phyloP scores from a whole-genome alignment of 768 basidiomycete species.

The Leucocoprinus birnbaumii region DNA sequence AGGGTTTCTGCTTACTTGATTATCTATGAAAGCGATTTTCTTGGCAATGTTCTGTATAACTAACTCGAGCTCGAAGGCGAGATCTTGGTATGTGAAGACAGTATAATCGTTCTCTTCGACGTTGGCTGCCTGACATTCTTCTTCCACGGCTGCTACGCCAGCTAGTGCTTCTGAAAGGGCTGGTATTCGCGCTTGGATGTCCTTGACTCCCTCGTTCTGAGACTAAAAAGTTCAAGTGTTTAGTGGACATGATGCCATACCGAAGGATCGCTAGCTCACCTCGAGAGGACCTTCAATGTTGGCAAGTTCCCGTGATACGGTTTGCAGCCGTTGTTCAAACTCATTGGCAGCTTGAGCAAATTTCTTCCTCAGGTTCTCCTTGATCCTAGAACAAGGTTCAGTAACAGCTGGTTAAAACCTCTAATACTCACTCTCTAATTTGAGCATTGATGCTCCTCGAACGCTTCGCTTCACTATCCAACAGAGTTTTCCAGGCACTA shows the following conservation, averaged over 20 bases:
- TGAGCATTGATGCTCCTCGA: slow-evolving; percentile 85
- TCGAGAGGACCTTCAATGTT: slow-evolving; percentile 76
- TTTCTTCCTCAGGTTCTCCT: slow-evolving; percentile 71
- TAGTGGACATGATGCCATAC: background rate
- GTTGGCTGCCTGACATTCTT: slow-evolving; percentile 80
- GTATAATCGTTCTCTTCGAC: slow-evolving; percentile 98
- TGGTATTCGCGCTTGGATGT: slow-evolving; percentile 68
- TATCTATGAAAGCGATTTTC: slow-evolving; percentile 95
- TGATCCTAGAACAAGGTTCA: slow-evolving; percentile 55
- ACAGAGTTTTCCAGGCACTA: slow-evolving; percentile 66
- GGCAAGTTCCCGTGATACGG: slow-evolving; percentile 69
- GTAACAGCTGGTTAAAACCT: background rate
- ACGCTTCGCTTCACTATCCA: slow-evolving; percentile 71
- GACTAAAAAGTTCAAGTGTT: slow-evolving; percentile 35
- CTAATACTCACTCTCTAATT: slow-evolving; percentile 70
- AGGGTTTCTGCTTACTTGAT: slow-evolving; percentile 61
- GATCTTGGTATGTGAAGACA: slow-evolving; percentile 83
- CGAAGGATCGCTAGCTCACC: slow-evolving; percentile 35
- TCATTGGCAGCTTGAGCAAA: slow-evolving; percentile 79
- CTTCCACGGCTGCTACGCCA: slow-evolving; percentile 61
- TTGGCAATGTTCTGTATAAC: slow-evolving; percentile 78
- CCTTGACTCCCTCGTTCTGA: slow-evolving; percentile 67
- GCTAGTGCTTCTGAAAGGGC: slow-evolving; percentile 55
- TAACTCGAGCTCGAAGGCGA: slow-evolving; percentile 85
- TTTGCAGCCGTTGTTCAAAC: slow-evolving; percentile 65